Evolutionary conservation across 306 rosid genomes (phyloP).

Genomic region (Quercus berberidifolia): DNA sequence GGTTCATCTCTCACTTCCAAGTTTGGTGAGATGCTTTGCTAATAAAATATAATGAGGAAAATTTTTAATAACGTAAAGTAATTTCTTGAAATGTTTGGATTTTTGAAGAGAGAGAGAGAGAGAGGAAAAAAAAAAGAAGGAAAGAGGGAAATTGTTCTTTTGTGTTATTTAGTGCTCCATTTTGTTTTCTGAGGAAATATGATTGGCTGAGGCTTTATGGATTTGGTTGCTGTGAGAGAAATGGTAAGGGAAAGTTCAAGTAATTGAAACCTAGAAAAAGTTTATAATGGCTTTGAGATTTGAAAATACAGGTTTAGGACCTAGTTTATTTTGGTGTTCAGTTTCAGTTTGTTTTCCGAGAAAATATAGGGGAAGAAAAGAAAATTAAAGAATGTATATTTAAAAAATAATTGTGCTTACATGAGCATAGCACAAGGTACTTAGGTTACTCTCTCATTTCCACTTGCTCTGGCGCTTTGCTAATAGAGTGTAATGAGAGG

Average conservation of each 20-base stretch:
- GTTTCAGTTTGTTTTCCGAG: background rate
- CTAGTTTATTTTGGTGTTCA: background rate
- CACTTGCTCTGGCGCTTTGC: background rate
- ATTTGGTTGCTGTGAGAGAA: background rate
- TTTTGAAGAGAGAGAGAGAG: too few species aligned
- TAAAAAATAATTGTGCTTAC: too few species aligned
- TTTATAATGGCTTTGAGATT: background rate
- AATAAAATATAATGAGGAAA: background rate
- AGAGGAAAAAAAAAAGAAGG: too few species aligned
- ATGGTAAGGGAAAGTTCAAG: background rate
- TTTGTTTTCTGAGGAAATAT: slow-evolving; percentile 8
- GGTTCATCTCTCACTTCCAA: background rate
- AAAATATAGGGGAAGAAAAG: background rate
- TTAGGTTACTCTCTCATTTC: background rate
- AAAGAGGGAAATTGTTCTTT: too few species aligned
- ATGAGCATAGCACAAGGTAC: background rate
- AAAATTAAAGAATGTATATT: background rate
- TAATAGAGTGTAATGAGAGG: background rate
- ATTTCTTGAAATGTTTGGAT: too few species aligned
- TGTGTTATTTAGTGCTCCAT: background rate
- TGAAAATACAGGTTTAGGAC: background rate
- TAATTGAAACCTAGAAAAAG: background rate
- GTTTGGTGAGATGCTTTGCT: slow-evolving; percentile 2
- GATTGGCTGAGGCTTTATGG: background rate
- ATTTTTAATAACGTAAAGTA: too few species aligned